phyloP scores from a whole-genome alignment of 2,329 filamentous ascomycete species.

The Fusarium heterosporum region DNA sequence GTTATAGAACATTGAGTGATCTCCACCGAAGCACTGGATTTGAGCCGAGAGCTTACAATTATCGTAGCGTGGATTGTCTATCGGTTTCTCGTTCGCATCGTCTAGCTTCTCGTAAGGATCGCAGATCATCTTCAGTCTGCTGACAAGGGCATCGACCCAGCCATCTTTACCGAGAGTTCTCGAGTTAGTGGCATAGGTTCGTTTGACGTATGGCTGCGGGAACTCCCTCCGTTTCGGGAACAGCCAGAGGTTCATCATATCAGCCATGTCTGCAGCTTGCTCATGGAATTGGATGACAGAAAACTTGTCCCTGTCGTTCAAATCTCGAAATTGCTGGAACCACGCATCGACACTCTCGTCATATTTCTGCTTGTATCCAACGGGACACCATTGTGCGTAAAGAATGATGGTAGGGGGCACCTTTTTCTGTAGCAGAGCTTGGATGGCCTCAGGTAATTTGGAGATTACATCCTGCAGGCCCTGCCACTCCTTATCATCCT shows the following conservation, averaged over 20 bases:
- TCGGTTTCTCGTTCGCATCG: neutral
- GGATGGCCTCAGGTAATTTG: neutral
- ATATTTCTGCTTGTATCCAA: neutral
- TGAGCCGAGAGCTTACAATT: neutral
- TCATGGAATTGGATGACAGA: too few species aligned
- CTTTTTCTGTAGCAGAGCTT: fast-evolving
- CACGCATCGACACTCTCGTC: neutral
- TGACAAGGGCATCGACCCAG: neutral
- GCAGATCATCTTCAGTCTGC: neutral
- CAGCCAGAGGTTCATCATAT: neutral
- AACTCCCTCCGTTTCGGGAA: neutral
- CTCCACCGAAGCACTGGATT: neutral
- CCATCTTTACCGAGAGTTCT: neutral
- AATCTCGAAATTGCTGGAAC: neutral
- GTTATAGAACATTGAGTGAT: neutral
- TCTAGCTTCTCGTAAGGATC: neutral
- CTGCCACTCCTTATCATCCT: neutral
- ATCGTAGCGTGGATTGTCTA: fast-evolving
- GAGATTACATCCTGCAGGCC: neutral
- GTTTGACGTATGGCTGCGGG: neutral
- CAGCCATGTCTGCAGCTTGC: too few species aligned
- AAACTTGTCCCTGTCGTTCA: too few species aligned
- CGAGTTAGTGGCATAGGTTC: neutral
- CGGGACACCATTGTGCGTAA: neutral
- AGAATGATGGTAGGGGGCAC: neutral